Base-by-base conservation (phyloP, 305 asterid species). In the Coffea humblotiana region DNA sequence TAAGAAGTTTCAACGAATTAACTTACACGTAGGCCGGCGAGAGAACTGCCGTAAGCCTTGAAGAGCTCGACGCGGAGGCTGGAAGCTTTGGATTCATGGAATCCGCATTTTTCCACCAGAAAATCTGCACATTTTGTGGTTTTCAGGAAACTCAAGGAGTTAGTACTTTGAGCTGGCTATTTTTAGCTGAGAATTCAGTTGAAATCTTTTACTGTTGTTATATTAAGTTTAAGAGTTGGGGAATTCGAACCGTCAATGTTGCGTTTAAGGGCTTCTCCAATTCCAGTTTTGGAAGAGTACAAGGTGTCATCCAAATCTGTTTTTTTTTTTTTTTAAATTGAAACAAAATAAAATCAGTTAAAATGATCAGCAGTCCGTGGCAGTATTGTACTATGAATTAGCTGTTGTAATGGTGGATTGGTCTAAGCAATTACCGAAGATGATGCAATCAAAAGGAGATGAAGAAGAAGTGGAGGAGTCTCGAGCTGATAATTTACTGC, bases 291-390 rank as follows among this genome's bases (percentile, higher is more conserved):
- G 70, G 95, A 89, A 25, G 98, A 89, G 77, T 94, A 94, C 85
- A 94, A 79, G 71, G 98, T 94, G 77, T 94, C 98, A 72, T 94
- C 98, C 92, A 94, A 91, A 89, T 94, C 98, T 94, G 91, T n/a
- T n/a, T n/a, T n/a, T n/a, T 61, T 32, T 32, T 29, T 32, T 32
- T 32, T 32, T 32, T 32, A 1, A 32, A 32, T 32, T 32, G 32
- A n/a, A 1, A 54, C 25, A 43, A 27, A 48, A 49, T 4, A 40
- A 71, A 37, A n/a, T 73, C 1, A 29, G 29, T 15, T 23, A 56
- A 74, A 19, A 35, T 0, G 21, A 21, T n/a, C 8, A 8, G 8
- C 70, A 32, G 58, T 43, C 32, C 23, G 14, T 51, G 29, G 56
- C 23, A 29, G 51, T 12, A 29, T 49, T 3, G 6, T 6, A 27